Evolutionary conservation across 2,329 filamentous ascomycete species (phyloP), one percentile per base, ranked within the genome.

Genomic region (Amauroascus niger): DNA sequence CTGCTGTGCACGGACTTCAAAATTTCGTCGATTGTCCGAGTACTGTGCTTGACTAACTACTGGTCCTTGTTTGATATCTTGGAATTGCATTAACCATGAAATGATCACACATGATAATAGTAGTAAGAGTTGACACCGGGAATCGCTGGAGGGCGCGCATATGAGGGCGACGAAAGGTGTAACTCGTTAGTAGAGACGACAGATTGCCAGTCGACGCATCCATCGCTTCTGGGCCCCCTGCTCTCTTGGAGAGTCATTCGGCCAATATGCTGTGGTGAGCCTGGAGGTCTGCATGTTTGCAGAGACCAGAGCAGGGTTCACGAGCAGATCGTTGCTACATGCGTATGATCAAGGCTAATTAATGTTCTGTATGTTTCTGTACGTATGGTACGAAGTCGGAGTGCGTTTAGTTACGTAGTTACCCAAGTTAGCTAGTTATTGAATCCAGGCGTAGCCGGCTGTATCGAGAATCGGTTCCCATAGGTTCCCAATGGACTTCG

Each of bases 241-340:
- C 26, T 33, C 28, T n/a, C n/a, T n/a, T 20, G 44, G n/a, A n/a
- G 9, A 18, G 37, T 40, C n/a, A 5, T 30, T 45, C 4, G n/a
- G 24, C 41, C 22, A 30, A 47, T 22, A 35, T 35, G 33, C 33
- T 4, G 14, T 11, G 13, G 33, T 33, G 28, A 33, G 40, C n/a
- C n/a, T n/a, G n/a, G n/a, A n/a, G 2, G 9, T 33, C 26, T 4
- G 44, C 30, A 32, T 33, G 28, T 35, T 48, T 35, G 45, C 32
- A 35, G 45, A 48, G 13, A 48, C 16, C 14, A 7, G 22, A 18
- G 30, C 45, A 48, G 20, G 46, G 46, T 49, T 49, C 20, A 26
- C 4, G 20, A 35, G 46, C 46, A 49, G 46, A 49, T 49, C 46
- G 46, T 39, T 39, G 46, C 46, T 37, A n/a, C 41, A 45, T 24